These are phyloP conservation scores for Backusella liffmaniae DNA, from an alignment of 192 early-diverging fungal genomes.

Conservation along the genomic window DNA sequence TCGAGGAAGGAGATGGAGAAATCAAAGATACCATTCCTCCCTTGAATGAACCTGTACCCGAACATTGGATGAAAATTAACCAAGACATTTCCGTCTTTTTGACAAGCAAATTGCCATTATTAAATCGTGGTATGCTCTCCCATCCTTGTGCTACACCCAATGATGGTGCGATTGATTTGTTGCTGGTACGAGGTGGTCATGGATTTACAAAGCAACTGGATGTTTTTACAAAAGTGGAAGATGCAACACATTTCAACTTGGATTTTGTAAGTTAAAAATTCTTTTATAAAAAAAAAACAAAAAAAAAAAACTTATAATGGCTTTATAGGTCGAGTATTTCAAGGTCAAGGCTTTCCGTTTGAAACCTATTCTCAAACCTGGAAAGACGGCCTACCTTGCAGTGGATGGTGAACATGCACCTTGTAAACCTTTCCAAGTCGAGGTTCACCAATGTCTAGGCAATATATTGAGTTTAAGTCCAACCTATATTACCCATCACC, in stretches of 20 bases:
- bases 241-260: slow-evolving; percentile 41
- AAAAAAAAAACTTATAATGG: no score
- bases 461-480: slow-evolving; percentile 39
- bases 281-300: background rate
- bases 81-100: slow-evolving; percentile 42
- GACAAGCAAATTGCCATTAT: slow-evolving; percentile 48
- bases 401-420: slow-evolving; percentile 57
- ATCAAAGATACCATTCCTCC: slow-evolving; percentile 20
- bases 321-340: slow-evolving; percentile 45
- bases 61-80: slow-evolving; percentile 39
- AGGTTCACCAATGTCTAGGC: slow-evolving; percentile 47
- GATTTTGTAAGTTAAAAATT: slow-evolving; percentile 37
- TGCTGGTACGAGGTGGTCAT: slow-evolving; percentile 34
- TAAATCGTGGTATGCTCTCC: slow-evolving; percentile 39
- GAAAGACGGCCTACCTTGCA: slow-evolving; percentile 38
- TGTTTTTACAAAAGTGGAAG: slow-evolving; percentile 42
- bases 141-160: slow-evolving; percentile 51
- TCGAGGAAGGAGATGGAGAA: background rate
- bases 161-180: slow-evolving; percentile 53
- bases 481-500: background rate
- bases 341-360: slow-evolving; percentile 60
- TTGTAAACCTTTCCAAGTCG: slow-evolving; percentile 54
- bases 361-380: slow-evolving; percentile 29
- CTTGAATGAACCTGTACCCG: slow-evolving; percentile 30
- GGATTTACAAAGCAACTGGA: slow-evolving; percentile 28